Evolutionary conservation across 768 basidiomycete genomes (phyloP).

Genomic region (Sistotremastrum niveocremeum): DNA sequence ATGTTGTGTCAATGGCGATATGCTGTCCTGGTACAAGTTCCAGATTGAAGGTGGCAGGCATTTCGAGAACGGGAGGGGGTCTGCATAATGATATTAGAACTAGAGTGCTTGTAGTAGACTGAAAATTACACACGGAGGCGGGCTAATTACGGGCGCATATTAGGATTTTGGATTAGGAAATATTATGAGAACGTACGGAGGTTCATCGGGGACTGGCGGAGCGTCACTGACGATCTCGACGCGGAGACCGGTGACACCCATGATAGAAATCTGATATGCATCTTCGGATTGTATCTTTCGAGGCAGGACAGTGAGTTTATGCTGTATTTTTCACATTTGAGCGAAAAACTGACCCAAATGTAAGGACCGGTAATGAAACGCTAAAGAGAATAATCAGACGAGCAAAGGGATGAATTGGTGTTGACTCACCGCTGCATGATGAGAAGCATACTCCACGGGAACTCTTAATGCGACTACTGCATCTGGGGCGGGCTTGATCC

Average conservation of each 20-base stretch:
- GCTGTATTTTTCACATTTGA: constrained; percentile 8
- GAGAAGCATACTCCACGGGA: constrained; percentile 77
- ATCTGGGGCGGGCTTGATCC: constrained; percentile 78
- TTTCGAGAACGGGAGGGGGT: constrained; percentile 66
- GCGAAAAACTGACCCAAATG: constrained; percentile 8
- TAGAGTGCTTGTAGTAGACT: too few species aligned
- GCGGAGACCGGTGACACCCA: constrained; percentile 67
- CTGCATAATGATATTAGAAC: constrained; percentile 13
- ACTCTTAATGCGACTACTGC: constrained; percentile 63
- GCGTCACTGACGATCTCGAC: constrained; percentile 81
- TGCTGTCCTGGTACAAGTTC: constrained; percentile 69
- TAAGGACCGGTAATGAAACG: constrained; percentile 5
- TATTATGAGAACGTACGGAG: constrained; percentile 42
- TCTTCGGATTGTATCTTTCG: constrained; percentile 67
- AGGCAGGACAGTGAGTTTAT: too few species aligned
- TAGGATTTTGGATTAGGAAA: not conserved
- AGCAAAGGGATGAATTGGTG: not conserved
- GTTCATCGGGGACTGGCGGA: constrained; percentile 74
- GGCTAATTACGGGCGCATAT: constrained; percentile 14
- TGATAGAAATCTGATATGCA: constrained; percentile 79
- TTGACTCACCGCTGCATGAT: constrained; percentile 62
- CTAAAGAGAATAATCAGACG: constrained; percentile 1
- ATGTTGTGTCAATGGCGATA: constrained; percentile 67
- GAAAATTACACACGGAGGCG: constrained; percentile 32
- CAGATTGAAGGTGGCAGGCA: constrained; percentile 76